Percentiles rank a stretch among this genome's conserved stretches.
phyloP scores from a whole-genome alignment of 129 eudicot species.

The Sambucus nigra region DNA sequence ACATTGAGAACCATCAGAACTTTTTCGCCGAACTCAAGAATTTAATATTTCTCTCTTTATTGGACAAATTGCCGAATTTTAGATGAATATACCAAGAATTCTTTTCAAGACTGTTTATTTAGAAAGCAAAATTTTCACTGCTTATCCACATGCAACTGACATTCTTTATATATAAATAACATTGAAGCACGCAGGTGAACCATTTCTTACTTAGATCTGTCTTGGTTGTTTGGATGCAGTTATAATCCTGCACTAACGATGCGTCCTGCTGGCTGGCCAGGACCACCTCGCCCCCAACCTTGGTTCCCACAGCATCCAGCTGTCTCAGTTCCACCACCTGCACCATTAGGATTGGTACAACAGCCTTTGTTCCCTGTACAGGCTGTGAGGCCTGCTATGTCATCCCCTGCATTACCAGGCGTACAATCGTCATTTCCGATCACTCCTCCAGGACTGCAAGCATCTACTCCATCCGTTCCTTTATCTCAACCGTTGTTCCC shows the following conservation, averaged over 20 bases:
- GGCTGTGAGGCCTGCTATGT: conserved; percentile 35
- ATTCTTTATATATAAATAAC: not conserved
- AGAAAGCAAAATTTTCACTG: too few species aligned
- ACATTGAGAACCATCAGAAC: not conserved
- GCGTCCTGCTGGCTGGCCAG: conserved; percentile 80
- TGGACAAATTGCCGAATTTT: too few species aligned
- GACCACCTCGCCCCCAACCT: conserved; percentile 80
- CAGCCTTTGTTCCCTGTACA: conserved; percentile 94
- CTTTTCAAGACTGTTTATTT: not conserved
- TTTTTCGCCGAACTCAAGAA: too few species aligned
- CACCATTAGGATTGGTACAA: conserved; percentile 50
- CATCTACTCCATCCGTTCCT: conserved; percentile 44
- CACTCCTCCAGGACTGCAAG: conserved; percentile 59
- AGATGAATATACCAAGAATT: not conserved
- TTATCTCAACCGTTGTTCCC: conserved; percentile 92
- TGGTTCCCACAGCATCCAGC: conserved; percentile 61
- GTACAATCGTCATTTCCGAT: conserved; percentile 43
- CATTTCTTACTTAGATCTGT: conserved; percentile 6
- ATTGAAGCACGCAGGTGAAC: not conserved
- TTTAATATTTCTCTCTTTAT: too few species aligned
- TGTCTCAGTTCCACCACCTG: conserved; percentile 47
- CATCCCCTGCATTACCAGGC: conserved; percentile 43
- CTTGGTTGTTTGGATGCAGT: conserved; percentile 31
- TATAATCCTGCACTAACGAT: conserved; percentile 56
- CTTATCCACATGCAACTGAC: not conserved